Conservation (phyloP, 495 filamentous ascomycete species). For the Clavariopsis aquatica region DNA sequence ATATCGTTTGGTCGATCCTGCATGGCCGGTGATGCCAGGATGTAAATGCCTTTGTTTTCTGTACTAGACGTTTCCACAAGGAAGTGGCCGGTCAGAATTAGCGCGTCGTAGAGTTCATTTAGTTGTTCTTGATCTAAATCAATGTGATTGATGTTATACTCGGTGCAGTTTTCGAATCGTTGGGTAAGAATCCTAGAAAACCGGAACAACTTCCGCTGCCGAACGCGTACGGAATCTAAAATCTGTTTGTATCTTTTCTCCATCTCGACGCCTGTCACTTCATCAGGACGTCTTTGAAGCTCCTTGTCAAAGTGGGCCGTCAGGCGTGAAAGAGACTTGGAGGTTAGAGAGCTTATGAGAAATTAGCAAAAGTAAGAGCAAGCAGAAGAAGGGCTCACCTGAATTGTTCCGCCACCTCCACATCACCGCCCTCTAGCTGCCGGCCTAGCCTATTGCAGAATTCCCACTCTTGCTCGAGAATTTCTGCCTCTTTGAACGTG, state of each 20-base stretch:
- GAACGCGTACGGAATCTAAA: conserved; percentile 90
- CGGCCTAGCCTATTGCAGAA: conserved; percentile 91
- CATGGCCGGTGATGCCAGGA: conserved; percentile 82
- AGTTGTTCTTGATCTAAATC: conserved; percentile 57
- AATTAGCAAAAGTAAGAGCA: conserved; percentile 34
- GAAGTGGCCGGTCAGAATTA: conserved; percentile 86
- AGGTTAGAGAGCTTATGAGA: conserved; percentile 70
- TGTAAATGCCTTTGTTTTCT: conserved; percentile 69
- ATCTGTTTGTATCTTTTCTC: conserved; percentile 95
- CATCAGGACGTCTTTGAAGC: conserved; percentile 75
- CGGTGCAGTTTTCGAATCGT: conserved; percentile 92
- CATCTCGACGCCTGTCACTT: conserved; percentile 77
- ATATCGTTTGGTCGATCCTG: conserved; percentile 75
- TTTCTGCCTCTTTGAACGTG: conserved; percentile 97
- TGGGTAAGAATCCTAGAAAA: conserved; percentile 87
- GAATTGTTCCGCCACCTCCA: conserved; percentile 99
- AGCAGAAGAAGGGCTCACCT: conserved; percentile 51
- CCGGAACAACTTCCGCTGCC: conserved; percentile 82
- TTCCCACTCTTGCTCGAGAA: conserved; percentile 95
- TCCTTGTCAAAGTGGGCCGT: conserved; percentile 91
- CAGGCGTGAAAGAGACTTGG: conserved; percentile 82
- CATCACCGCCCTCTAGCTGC: conserved; percentile 85
- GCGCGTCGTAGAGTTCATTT: conserved; percentile 72
- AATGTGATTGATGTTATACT: conserved; percentile 77
- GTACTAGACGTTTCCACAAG: conserved; percentile 67